phyloP scores from a whole-genome alignment of 495 filamentous ascomycete genomes.

The Penicillium canescens region DNA sequence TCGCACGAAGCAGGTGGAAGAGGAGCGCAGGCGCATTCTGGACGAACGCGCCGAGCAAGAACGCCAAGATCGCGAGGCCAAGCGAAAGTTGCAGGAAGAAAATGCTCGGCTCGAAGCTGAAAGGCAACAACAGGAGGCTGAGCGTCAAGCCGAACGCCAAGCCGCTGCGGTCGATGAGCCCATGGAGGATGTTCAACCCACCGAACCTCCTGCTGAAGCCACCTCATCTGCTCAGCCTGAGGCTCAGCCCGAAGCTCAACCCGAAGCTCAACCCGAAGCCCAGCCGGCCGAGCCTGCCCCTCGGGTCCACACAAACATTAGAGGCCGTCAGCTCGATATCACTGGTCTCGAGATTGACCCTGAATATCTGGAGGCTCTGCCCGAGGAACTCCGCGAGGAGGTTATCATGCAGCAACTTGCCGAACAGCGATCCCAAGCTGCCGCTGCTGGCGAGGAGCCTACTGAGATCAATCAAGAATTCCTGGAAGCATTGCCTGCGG shows the following conservation, averaged over 20 bases:
- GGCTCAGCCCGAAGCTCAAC: slow-evolving; percentile 47
- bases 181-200: slow-evolving; percentile 86
- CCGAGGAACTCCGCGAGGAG: slow-evolving; percentile 93
- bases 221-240: slow-evolving; percentile 36
- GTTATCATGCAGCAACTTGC: slow-evolving; percentile 87
- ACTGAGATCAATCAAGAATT: slow-evolving; percentile 92
- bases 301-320: slow-evolving; percentile 76
- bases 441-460: slow-evolving; percentile 78
- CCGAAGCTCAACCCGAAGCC: slow-evolving; percentile 42
- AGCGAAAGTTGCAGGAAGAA: slow-evolving; percentile 69
- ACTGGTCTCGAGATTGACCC: slow-evolving; percentile 92
- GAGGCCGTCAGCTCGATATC: slow-evolving; percentile 84
- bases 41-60: slow-evolving; percentile 51
- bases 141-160: slow-evolving; percentile 50
- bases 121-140: slow-evolving; percentile 44
- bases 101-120: slow-evolving; percentile 45
- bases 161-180: slow-evolving; percentile 51
- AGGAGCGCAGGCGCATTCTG: slow-evolving; percentile 48
- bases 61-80: slow-evolving; percentile 52
- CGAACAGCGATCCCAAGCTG: slow-evolving; percentile 76
- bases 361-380: slow-evolving; percentile 89
- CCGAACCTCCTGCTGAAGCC: slow-evolving; percentile 37
- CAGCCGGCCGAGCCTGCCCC: slow-evolving; percentile 52
- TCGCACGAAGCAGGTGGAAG: slow-evolving; percentile 50
- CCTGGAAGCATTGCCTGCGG: slow-evolving; percentile 84